These are phyloP conservation scores for Leptographium lundbergii DNA, from an alignment of 2,329 filamentous ascomycete species.

Conservation along the genomic window DNA sequence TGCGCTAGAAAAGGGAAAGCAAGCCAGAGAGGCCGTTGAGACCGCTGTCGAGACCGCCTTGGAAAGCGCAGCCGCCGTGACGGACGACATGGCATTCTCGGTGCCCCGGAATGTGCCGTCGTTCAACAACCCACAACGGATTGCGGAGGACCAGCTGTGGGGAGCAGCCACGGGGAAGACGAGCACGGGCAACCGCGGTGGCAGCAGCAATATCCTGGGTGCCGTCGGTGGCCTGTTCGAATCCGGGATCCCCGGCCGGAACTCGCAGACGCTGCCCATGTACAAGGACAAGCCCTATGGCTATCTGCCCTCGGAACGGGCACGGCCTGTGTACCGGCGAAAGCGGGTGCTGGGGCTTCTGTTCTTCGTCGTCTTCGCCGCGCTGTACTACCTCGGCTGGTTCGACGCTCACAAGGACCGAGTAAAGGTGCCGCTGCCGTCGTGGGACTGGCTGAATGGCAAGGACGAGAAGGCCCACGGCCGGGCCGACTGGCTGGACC, in stretches of 20 bases:
- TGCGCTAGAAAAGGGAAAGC: slow-evolving; percentile 30
- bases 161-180: slow-evolving; percentile 20
- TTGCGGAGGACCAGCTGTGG: slow-evolving; percentile 56
- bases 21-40: slow-evolving; percentile 19
- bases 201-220: slow-evolving; percentile 39
- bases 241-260: slow-evolving; percentile 15
- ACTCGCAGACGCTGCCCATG: slow-evolving; percentile 58
- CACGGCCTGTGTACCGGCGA: slow-evolving; percentile 46
- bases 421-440: slow-evolving; percentile 19
- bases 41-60: slow-evolving; percentile 10
- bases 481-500: slow-evolving; percentile 59
- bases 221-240: slow-evolving; percentile 55
- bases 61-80: slow-evolving; percentile 3
- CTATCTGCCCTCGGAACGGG: slow-evolving; percentile 47
- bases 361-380: slow-evolving; percentile 38
- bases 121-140: slow-evolving; percentile 51
- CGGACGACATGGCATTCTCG: slow-evolving; percentile 48
- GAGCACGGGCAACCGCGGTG: slow-evolving; percentile 7
- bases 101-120: slow-evolving; percentile 58
- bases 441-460: slow-evolving; percentile 41
- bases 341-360: slow-evolving; percentile 46
- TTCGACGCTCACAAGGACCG: slow-evolving; percentile 30
- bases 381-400: slow-evolving; percentile 61
- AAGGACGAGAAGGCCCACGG: slow-evolving; percentile 30
- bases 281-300: slow-evolving; percentile 98